Base-by-base conservation (phyloP, 176 grass and related monocot species). In the Juncus inflexus region DNA sequence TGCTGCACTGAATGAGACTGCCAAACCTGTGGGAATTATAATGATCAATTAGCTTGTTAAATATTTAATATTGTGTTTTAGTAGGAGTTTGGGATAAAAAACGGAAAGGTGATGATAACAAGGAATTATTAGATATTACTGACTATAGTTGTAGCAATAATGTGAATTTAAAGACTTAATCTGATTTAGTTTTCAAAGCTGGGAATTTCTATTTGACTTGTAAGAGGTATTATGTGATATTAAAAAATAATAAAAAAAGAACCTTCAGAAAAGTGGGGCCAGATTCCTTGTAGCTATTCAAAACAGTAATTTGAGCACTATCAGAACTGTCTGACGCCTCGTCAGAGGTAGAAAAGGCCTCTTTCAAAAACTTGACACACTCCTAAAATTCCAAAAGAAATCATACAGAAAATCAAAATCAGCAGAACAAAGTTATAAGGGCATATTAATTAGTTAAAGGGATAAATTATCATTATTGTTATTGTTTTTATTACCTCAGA, bases 301-400 rank as follows among this genome's bases (percentile, higher is more conserved):
- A 15, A 63, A 89, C 53, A 60, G 67, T 65, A 51, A 70, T 54
- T 81, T 61, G 77, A 64, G 69, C 37, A 52, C 57, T 76, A 78
- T 87, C 4, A 39, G 70, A 39, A 62, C 74, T 79, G 83, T 75
- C 43, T 61, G 62, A 63, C 69, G 73, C 55, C 41, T 81, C 83
- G 43, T 81, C 83, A 9, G 43, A 47, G 43, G 9, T 5, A 49
- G 15, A 37, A 65, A 61, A 69, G 58, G 72, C 79, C 73, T 91
- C 87, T 83, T 96, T 88, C 74, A 96, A 70, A 59, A 96, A 88
- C 37, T 75, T 88, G 72, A 89, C 43, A 62, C 84, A 91, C 74
- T 91, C 87, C 87, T 96, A 74, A 39, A 51, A 69, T 58, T n/a
- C 55, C 56, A 39, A 64, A 8, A 3, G 7, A 50, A 40, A 19